Percentiles rank a stretch among this genome's conserved stretches.
These are phyloP conservation scores for Russula emetica DNA, from an alignment of 768 basidiomycete genomes.

Conservation along the genomic window DNA sequence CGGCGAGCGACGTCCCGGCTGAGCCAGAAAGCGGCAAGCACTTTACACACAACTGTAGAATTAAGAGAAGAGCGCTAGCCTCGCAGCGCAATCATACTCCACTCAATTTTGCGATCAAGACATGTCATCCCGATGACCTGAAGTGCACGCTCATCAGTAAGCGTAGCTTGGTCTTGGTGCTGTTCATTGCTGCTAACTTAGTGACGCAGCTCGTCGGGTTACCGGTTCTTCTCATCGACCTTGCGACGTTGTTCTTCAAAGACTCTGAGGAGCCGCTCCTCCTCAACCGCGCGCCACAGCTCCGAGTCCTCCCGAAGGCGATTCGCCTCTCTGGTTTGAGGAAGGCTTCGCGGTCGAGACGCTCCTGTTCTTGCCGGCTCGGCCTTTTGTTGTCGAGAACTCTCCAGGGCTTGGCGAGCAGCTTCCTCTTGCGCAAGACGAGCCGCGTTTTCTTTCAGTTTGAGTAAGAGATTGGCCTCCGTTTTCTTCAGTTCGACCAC, in stretches of 20 bases:
- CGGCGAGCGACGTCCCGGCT: no score
- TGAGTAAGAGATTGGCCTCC: conserved; percentile 16
- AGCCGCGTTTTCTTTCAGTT: conserved; percentile 20
- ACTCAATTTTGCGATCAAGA: no score
- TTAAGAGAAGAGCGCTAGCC: no score
- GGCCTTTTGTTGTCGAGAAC: conserved; percentile 11
- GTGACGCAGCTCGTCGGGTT: conserved; percentile 27
- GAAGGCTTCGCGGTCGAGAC: conserved; percentile 11
- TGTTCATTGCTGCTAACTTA: conserved; percentile 37
- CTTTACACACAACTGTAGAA: no score
- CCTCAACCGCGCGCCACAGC: conserved; percentile 17
- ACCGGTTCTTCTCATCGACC: no score
- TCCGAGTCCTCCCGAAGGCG: conserved; percentile 9
- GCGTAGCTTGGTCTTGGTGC: conserved; percentile 2
- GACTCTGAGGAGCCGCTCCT: conserved; percentile 27
- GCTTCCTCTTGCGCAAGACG: conserved; percentile 10
- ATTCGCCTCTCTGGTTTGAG: conserved; percentile 15
- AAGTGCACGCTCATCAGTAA: no score
- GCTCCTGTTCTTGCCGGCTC: conserved; percentile 23
- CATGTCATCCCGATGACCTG: no score
- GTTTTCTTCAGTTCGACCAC: conserved; percentile 22
- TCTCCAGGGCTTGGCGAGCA: not conserved
- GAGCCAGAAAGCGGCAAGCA: no score
- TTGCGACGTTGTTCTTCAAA: conserved; percentile 37
- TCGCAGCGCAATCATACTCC: no score